Percentiles rank a stretch among this genome's conserved stretches.
Evolutionary conservation across 1,284 basidiomycete species (phyloP).

Genomic region (Phellopilus nigrolimitatus): DNA sequence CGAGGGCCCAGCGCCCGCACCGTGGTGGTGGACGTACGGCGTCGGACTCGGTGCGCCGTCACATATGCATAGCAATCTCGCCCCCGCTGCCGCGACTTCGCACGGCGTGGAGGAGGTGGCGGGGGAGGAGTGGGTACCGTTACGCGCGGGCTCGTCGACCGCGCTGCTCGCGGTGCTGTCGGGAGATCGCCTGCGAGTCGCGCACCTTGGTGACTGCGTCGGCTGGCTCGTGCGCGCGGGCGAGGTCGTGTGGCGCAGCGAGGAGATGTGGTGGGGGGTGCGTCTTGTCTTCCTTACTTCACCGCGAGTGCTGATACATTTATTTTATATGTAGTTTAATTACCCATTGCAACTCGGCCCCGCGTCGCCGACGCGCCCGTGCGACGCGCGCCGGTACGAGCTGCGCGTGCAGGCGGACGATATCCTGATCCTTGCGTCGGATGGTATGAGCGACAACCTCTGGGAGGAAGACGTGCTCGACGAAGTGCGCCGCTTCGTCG

Average conservation of each 20-base stretch:
- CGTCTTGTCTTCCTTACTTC: conserved; percentile 28
- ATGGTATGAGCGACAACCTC: conserved; percentile 91
- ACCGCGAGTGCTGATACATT: conserved; percentile 14
- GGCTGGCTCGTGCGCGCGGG: conserved; percentile 79
- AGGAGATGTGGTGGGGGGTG: conserved; percentile 91
- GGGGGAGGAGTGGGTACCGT: conserved; percentile 28
- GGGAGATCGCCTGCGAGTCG: conserved; percentile 38
- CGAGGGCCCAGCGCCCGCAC: not conserved
- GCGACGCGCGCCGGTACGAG: conserved; percentile 69
- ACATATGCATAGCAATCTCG: no score
- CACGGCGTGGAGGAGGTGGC: not conserved
- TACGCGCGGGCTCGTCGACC: conserved; percentile 62
- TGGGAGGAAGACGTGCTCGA: conserved; percentile 95
- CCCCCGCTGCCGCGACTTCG: not conserved
- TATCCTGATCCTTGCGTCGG: conserved; percentile 84
- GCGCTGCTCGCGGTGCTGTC: conserved; percentile 58
- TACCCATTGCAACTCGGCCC: conserved; percentile 89
- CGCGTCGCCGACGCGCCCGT: conserved; percentile 62
- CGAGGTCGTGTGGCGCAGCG: conserved; percentile 79
- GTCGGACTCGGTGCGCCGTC: conserved; percentile 4
- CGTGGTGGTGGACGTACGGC: conserved; percentile 10
- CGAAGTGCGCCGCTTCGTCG: conserved; percentile 50
- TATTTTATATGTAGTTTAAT: conserved; percentile 60
- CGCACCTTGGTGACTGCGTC: conserved; percentile 91
- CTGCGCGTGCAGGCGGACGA: conserved; percentile 83